Conservation (phyloP, 176 grass and related monocot species). For the Aegilops bicornis region DNA sequence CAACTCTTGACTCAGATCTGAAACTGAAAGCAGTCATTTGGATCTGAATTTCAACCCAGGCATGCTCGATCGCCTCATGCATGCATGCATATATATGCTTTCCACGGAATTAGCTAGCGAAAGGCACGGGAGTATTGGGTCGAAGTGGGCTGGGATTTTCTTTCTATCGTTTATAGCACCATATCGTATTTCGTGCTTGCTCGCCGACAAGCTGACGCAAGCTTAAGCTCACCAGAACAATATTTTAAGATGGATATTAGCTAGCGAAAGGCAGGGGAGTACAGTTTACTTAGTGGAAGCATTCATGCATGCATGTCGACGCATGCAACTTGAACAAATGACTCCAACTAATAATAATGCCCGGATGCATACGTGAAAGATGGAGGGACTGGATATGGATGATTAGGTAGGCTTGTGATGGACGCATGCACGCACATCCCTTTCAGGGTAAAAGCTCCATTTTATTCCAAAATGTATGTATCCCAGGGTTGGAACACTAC, state of each 20-base stretch:
- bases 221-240: neutral
- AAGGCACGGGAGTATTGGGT: no score
- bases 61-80: neutral
- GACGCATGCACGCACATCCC: constrained; percentile 25
- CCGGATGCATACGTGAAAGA: neutral
- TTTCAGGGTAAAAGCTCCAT: constrained; percentile 45
- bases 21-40: neutral
- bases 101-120: no score
- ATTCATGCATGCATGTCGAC: neutral
- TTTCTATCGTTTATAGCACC: no score
- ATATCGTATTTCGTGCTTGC: neutral
- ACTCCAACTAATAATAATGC: neutral
- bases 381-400: neutral
- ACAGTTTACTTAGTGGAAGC: neutral
- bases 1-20: neutral
- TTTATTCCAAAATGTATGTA: constrained; percentile 12
- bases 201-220: neutral
- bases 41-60: constrained; percentile 16
- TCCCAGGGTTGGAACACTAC: constrained; percentile 18
- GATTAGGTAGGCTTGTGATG: constrained; percentile 18
- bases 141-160: no score
- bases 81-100: no score
- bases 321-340: neutral
- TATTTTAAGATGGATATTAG: neutral
- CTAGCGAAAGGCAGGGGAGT: no score